A percentile compares a stretch with the other conserved stretches of the same genome.
These are phyloP conservation scores for Clitopilus hobsonii DNA, from an alignment of 768 basidiomycete genomes.

Conservation along the genomic window DNA sequence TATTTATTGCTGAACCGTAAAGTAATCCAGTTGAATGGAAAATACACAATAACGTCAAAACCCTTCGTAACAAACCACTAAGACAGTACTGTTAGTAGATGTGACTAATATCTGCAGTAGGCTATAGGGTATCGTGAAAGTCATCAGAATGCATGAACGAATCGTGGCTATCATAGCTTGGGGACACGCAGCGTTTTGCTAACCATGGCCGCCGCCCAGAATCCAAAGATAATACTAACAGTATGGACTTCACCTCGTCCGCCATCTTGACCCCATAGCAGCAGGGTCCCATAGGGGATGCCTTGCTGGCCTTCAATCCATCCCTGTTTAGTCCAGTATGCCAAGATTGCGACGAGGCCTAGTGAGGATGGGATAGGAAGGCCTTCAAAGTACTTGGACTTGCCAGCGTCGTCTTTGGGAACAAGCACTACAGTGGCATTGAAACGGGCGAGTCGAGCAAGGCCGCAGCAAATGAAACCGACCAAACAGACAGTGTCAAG, in stretches of 20 bases:
- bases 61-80: background rate
- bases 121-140: conserved; percentile 8
- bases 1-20: background rate
- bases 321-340: conserved; percentile 78
- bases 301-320: conserved; percentile 80
- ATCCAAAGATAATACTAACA: conserved; percentile 69
- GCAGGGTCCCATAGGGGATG: conserved; percentile 69
- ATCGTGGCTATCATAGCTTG: conserved; percentile 42
- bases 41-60: background rate
- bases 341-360: conserved; percentile 70
- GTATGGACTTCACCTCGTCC: conserved; percentile 84
- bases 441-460: conserved; percentile 95
- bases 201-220: conserved; percentile 96
- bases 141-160: background rate
- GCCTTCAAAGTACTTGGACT: conserved; percentile 94
- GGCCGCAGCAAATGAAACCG: conserved; percentile 91
- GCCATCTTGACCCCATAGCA: conserved; percentile 66
- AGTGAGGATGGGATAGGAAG: conserved; percentile 94
- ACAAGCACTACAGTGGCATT: conserved; percentile 96
- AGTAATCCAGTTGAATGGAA: background rate
- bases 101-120: background rate
- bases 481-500: conserved; percentile 86
- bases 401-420: conserved; percentile 83
- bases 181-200: conserved; percentile 93
- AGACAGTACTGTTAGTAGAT: background rate